Percentiles rank a stretch among this genome's conserved stretches.
Conservation (phyloP, 1,284 basidiomycete species). For the Naganishia sp. region DNA sequence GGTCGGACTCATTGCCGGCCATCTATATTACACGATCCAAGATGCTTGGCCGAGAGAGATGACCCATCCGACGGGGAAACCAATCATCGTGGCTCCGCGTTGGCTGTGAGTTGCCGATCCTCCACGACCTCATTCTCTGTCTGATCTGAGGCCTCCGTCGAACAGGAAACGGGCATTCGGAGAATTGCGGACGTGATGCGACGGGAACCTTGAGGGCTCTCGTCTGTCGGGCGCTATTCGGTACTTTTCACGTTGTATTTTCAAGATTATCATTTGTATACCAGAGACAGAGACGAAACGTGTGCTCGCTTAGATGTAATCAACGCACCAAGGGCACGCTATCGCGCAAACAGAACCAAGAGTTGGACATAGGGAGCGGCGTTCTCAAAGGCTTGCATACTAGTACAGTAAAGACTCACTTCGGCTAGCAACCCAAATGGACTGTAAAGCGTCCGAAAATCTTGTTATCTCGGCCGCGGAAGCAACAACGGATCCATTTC, state of each 20-base stretch:
- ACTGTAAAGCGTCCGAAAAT: too few relatives aligned
- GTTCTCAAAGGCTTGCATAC: too few relatives aligned
- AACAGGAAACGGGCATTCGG: conserved; percentile 18
- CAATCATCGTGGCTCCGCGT: conserved; percentile 47
- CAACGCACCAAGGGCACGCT: too few relatives aligned
- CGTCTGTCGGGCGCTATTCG: neutral
- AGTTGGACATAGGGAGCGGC: too few relatives aligned
- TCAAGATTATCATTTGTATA: neutral
- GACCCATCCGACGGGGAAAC: conserved; percentile 59
- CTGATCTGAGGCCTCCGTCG: neutral
- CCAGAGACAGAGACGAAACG: too few relatives aligned
- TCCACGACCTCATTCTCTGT: neutral
- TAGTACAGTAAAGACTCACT: too few relatives aligned
- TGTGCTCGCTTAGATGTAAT: too few relatives aligned
- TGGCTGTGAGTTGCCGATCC: conserved; percentile 29
- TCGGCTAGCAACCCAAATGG: too few relatives aligned
- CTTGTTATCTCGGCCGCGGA: too few relatives aligned
- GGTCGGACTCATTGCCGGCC: conserved; percentile 81
- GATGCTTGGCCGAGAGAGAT: conserved; percentile 95
- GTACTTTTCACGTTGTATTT: conserved; percentile 1
- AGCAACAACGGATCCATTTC: too few relatives aligned
- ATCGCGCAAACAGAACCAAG: too few relatives aligned
- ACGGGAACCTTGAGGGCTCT: too few relatives aligned
- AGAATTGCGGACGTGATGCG: conserved; percentile 6
- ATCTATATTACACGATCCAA: conserved; percentile 87